Conservation (phyloP, 257 asterid species). For the Leptodermis oblonga region DNA sequence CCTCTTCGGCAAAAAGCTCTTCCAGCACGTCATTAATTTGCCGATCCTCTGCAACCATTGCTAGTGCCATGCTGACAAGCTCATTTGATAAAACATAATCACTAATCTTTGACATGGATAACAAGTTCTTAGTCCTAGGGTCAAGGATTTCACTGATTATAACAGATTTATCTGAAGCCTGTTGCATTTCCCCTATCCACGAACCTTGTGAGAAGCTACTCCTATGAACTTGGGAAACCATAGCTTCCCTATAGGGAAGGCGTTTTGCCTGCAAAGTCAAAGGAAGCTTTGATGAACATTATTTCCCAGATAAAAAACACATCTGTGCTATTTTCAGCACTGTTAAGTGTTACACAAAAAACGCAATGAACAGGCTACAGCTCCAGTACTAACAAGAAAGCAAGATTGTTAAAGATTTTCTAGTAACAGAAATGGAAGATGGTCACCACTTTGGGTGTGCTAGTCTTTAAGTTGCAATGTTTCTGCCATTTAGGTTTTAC, state of each 20-base stretch:
- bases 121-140: conserved; percentile 81
- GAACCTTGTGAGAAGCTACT: conserved; percentile 82
- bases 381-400: neutral
- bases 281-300: conserved; percentile 11
- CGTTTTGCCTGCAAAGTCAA: conserved; percentile 77
- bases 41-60: conserved; percentile 95
- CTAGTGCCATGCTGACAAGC: conserved; percentile 92
- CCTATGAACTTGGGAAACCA: conserved; percentile 55
- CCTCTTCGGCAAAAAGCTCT: conserved; percentile 96
- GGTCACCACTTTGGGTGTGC: neutral
- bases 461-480: neutral
- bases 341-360: neutral
- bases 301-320: neutral
- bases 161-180: conserved; percentile 85
- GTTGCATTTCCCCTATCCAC: conserved; percentile 97
- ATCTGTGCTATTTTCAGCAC: neutral
- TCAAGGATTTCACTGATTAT: conserved; percentile 92
- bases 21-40: conserved; percentile 83
- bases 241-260: conserved; percentile 70
- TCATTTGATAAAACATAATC: conserved; percentile 87
- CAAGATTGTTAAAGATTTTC: neutral
- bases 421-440: neutral
- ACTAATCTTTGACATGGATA: conserved; percentile 86
- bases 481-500: neutral
- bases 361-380: neutral